A percentile compares a stretch with the other conserved stretches of the same genome.
Evolutionary conservation across 139 green algal species (phyloP).

Genomic region (Zygnema circumcarinatum): DNA sequence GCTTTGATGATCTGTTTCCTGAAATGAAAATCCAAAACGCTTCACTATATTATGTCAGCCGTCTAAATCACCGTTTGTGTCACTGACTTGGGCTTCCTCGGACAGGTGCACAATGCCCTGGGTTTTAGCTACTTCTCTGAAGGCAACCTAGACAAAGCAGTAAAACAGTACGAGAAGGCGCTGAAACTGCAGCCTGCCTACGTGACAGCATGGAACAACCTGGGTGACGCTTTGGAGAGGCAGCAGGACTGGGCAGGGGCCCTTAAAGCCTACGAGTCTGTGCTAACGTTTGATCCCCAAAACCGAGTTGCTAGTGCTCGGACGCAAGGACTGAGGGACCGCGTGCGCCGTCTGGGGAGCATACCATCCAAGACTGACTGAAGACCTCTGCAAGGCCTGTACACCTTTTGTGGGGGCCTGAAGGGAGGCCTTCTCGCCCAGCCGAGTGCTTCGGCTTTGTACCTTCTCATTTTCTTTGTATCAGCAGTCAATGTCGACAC

Average conservation of each 20-base stretch:
- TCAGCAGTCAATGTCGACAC: too few relatives aligned
- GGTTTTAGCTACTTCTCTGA: slow-evolving; percentile 93
- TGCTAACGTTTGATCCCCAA: slow-evolving; percentile 80
- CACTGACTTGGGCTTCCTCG: too few relatives aligned
- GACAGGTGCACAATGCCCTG: slow-evolving; percentile 97
- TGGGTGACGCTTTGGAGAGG: slow-evolving; percentile 92
- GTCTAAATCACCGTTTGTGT: too few relatives aligned
- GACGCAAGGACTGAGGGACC: not conserved
- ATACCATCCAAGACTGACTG: not conserved
- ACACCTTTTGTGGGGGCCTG: too few relatives aligned
- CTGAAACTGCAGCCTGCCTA: slow-evolving; percentile 87
- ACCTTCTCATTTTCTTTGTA: too few relatives aligned
- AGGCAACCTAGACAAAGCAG: slow-evolving; percentile 77
- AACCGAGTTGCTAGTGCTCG: slow-evolving; percentile 80
- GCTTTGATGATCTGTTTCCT: too few relatives aligned
- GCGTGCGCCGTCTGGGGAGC: not conserved
- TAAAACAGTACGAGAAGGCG: slow-evolving; percentile 83
- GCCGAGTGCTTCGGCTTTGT: too few relatives aligned
- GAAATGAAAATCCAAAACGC: too few relatives aligned
- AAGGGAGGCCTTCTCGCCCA: too few relatives aligned
- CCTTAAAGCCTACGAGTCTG: slow-evolving; percentile 81
- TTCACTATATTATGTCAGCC: not conserved
- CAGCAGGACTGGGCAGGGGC: slow-evolving; percentile 76
- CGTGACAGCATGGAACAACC: slow-evolving; percentile 97
- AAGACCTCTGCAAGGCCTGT: too few relatives aligned